Evolutionary conservation across 2,329 filamentous ascomycete species (phyloP), one percentile per base, ranked within the genome.

Genomic region (Bipolaris bicolor): DNA sequence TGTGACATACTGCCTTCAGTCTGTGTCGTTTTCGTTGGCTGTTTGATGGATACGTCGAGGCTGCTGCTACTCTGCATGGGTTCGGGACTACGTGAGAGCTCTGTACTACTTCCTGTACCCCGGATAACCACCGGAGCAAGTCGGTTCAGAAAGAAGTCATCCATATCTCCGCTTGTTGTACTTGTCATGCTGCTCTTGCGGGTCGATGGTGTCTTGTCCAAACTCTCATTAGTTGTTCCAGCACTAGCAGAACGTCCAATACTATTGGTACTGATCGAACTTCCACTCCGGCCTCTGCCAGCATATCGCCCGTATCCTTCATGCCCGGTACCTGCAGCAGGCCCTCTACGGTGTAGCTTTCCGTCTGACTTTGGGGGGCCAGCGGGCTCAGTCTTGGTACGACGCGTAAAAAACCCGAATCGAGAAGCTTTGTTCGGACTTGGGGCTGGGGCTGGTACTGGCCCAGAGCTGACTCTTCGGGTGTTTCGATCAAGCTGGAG

Each of bases 251-350:
- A 82, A 33, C 80, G 77, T 44, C 77, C 74, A 43, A 80, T 79
- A 24, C 78, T 82, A n/a, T 79, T 80, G 22, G 79, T 65, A 58
- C 81, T 84, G 7, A 82, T 78, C 18, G 81, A 78, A 67, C 85
- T 88, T 57, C 83, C 85, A 67, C 87, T 91, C 52, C 89, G 84
- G 29, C 88, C 84, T 56, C 87, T 84, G 5, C 82, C 79, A 2
- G 87, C 86, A 54, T 91, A 81, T 54, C 84, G 84, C 0, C 89
- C 89, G 68, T 94, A 93, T 1, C 90, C 90, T 78, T 98, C 94
- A 69, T 98, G 92, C 0, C 94, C 94, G 36, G 94, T 98, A n/a
- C 94, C 94, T 39, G 94, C 94, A 15, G 85, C 86, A 20, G 94
- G 94, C 0, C 94, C 93, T 75, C 92, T 94, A 26, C 90, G 68